A percentile compares a stretch with the other conserved stretches of the same genome.
Evolutionary conservation across 2,329 filamentous ascomycete genomes (phyloP).

Genomic region (Penicillium sp.): DNA sequence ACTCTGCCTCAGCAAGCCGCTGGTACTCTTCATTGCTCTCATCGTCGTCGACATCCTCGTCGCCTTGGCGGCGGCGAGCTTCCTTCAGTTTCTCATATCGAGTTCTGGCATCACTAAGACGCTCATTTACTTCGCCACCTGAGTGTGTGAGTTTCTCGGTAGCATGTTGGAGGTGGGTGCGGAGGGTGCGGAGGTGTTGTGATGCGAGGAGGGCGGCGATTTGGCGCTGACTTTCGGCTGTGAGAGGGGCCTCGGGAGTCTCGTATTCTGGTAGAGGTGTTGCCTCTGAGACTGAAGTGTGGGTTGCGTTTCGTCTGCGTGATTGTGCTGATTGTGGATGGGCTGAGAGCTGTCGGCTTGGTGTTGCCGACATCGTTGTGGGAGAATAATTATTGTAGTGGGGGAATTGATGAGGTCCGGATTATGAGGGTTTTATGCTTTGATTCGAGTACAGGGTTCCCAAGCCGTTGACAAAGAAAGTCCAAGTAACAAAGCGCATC

Average conservation of each 20-base stretch:
- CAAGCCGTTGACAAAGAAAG: slow-evolving; percentile 7
- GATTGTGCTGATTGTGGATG: slow-evolving; percentile 15
- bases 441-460: neutral
- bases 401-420: neutral
- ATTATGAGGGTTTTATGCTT: neutral
- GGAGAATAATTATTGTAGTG: neutral
- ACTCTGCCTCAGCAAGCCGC: slow-evolving; percentile 45
- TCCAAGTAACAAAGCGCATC: slow-evolving; percentile 12
- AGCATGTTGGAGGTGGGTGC: slow-evolving; percentile 50
- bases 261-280: slow-evolving; percentile 52
- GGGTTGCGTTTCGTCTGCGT: slow-evolving; percentile 6
- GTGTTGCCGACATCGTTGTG: slow-evolving; percentile 16
- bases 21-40: slow-evolving; percentile 33
- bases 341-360: slow-evolving; percentile 14
- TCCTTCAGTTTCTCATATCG: slow-evolving; percentile 41
- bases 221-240: slow-evolving; percentile 45
- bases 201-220: slow-evolving; percentile 48
- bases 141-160: slow-evolving; percentile 49
- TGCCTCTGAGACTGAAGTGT: neutral
- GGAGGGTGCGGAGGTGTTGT: slow-evolving; percentile 46
- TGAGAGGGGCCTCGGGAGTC: slow-evolving; percentile 54
- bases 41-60: slow-evolving; percentile 23
- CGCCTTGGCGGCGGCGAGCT: slow-evolving; percentile 21
- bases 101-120: slow-evolving; percentile 42
- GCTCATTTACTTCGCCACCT: slow-evolving; percentile 59